These are phyloP conservation scores for Linderina pennispora DNA, from an alignment of 192 early-diverging fungal species.

Conservation along the genomic window DNA sequence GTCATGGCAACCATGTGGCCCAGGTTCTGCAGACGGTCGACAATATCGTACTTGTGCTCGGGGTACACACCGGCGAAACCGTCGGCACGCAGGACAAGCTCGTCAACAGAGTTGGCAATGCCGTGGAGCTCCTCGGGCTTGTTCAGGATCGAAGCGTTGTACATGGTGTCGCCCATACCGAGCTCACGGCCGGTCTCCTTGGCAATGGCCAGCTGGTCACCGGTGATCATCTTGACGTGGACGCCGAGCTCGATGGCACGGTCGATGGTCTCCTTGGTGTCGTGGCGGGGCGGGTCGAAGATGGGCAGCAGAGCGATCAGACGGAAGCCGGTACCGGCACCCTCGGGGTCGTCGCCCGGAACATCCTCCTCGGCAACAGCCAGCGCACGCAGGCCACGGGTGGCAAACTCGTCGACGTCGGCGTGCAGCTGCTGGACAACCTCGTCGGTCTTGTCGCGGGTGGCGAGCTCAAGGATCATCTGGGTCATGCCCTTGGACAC, in stretches of 20 bases:
- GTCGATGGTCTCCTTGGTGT: constrained; percentile 76
- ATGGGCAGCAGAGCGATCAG: constrained; percentile 69
- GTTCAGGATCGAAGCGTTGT: constrained; percentile 57
- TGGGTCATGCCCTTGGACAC: constrained; percentile 73
- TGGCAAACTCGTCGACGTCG: constrained; percentile 65
- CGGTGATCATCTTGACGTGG: constrained; percentile 93
- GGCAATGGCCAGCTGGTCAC: constrained; percentile 84
- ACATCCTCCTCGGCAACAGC: constrained; percentile 68
- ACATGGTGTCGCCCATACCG: constrained; percentile 70
- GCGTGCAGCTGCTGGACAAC: constrained; percentile 54
- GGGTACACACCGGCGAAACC: constrained; percentile 64
- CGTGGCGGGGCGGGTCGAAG: constrained; percentile 71
- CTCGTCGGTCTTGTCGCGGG: constrained; percentile 61
- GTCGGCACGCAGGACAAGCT: constrained; percentile 57
- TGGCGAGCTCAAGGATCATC: constrained; percentile 65
- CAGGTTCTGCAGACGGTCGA: constrained; percentile 57
- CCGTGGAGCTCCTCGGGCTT: constrained; percentile 56
- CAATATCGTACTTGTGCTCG: constrained; percentile 68
- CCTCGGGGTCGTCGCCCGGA: constrained; percentile 50
- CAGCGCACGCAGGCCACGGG: constrained; percentile 65
- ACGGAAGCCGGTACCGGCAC: constrained; percentile 59
- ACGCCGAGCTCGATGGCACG: constrained; percentile 69
- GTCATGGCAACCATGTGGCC: constrained; percentile 73
- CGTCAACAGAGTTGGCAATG: constrained; percentile 51
- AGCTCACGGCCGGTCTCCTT: constrained; percentile 71